phyloP scores from a whole-genome alignment of 345 rosid genomes.

The Camelina sativa region DNA sequence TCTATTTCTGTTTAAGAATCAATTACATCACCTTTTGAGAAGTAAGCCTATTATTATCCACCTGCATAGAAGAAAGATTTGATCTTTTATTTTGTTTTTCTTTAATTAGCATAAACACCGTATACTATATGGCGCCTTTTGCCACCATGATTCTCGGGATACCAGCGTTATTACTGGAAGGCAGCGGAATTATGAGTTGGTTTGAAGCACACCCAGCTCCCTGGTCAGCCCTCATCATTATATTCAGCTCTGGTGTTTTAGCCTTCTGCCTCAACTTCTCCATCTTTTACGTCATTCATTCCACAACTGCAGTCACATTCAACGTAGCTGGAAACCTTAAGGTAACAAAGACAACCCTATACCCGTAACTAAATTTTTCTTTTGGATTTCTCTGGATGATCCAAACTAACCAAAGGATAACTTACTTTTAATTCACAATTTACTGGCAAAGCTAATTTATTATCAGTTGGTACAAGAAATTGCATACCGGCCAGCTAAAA shows the following conservation, averaged over 20 bases:
- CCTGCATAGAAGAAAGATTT: background rate
- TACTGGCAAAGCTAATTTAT: background rate
- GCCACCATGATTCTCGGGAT: slow-evolving; percentile 93
- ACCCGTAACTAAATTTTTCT: background rate
- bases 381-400: slow-evolving; percentile 4
- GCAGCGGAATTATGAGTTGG: slow-evolving; percentile 83
- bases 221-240: slow-evolving; percentile 69
- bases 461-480: background rate
- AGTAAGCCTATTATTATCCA: background rate
- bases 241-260: slow-evolving; percentile 85
- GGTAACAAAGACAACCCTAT: slow-evolving; percentile 62
- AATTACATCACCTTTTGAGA: slow-evolving; percentile 16
- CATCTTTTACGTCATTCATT: slow-evolving; percentile 96
- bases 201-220: slow-evolving; percentile 62
- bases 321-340: slow-evolving; percentile 99
- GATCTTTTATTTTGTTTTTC: slow-evolving; percentile 14
- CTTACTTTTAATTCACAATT: background rate
- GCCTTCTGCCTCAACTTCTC: slow-evolving; percentile 99
- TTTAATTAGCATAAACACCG: slow-evolving; percentile 82
- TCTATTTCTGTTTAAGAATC: background rate
- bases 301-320: slow-evolving; percentile 98
- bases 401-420: slow-evolving; percentile 1
- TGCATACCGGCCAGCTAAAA: background rate
- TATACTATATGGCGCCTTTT: slow-evolving; percentile 98
- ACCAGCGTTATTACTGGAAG: slow-evolving; percentile 92